These are phyloP conservation scores for Zygotorulaspora florentina DNA, from an alignment of 805 yeast species.

Conservation along the genomic window DNA sequence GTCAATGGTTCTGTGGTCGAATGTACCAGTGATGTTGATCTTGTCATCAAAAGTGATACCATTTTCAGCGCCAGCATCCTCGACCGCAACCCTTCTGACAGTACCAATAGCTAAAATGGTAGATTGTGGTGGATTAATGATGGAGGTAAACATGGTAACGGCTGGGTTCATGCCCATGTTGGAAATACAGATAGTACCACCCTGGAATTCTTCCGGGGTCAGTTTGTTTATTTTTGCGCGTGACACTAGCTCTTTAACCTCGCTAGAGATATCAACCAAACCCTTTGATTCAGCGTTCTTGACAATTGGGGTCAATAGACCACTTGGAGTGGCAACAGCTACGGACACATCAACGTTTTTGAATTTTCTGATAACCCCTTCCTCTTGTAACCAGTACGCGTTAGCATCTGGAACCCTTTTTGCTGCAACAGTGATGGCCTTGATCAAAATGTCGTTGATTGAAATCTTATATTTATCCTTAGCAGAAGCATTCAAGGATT, in stretches of 20 bases:
- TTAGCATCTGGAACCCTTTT: constrained; percentile 90
- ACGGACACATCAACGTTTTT: constrained; percentile 92
- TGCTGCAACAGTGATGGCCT: constrained; percentile 90
- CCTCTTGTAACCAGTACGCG: constrained; percentile 85
- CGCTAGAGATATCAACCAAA: constrained; percentile 70
- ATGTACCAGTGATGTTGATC: constrained; percentile 90
- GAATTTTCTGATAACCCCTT: constrained; percentile 90
- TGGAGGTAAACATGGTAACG: constrained; percentile 88
- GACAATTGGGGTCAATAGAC: constrained; percentile 94
- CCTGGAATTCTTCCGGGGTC: constrained; percentile 95
- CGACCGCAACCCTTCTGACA: constrained; percentile 85
- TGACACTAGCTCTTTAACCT: constrained; percentile 88
- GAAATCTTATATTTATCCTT: constrained; percentile 87
- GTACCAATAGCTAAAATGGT: constrained; percentile 95
- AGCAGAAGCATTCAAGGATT: constrained; percentile 77
- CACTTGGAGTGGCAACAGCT: constrained; percentile 98
- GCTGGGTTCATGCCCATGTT: constrained; percentile 99
- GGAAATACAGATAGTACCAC: constrained; percentile 97
- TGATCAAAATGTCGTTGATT: constrained; percentile 88
- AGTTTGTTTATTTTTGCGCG: constrained; percentile 94
- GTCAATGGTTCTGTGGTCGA: constrained; percentile 95
- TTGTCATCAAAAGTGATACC: constrained; percentile 92
- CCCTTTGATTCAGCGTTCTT: constrained; percentile 86
- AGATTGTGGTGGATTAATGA: constrained; percentile 96
- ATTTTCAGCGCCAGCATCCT: constrained; percentile 82